Base-by-base conservation (phyloP, 257 asterid species). In the Catharanthus roseus region DNA sequence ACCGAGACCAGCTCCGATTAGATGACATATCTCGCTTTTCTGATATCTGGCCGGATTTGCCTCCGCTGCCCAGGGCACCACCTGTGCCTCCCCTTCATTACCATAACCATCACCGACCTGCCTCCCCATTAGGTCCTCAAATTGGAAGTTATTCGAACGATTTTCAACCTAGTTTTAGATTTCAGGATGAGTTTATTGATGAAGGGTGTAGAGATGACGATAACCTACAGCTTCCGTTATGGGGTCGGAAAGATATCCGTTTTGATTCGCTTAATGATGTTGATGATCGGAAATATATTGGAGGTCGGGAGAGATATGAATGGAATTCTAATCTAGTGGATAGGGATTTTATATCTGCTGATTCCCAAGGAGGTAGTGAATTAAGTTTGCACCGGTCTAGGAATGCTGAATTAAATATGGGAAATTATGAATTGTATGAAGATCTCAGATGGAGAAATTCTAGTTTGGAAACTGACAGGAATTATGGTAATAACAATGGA, bases 381-480 rank as follows among this genome's bases (percentile, higher is more conserved):
- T 75, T 77, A 61, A 72, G 47, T 39, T 31, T 45, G 72, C 76
- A 72, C 72, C 34, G 65, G 26, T 42, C 67, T 73, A 53, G 67
- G 45, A 58, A 65, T 72, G 53, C 23, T 68, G 47, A 49, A 31
- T 50, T 64, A 49, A 31, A 67, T 55, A 44, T 33, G 41, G 31
- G 71, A 74, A 82, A 54, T 12, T 76, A 66, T 66, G 80, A 72
- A 31, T 19, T 75, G 26, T 77, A 63, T 57, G 45, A 41, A 42
- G 77, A 65, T 68, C 69, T 78, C 77, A 86, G 83, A 71, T 64
- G 82, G 82, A 74, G 74, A 69, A 65, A 29, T 75, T 41, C 75
- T 26, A 67, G 68, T 26, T 21, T 69, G 21, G 69, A 26, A 62
- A 65, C 55, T 34, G 69, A 50, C 41, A 58, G n/a, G 10, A 38